Evolutionary conservation across 2,329 filamentous ascomycete species (phyloP), one percentile per base, ranked within the genome.

Genomic region (Macrophomina pseudophaseolina): DNA sequence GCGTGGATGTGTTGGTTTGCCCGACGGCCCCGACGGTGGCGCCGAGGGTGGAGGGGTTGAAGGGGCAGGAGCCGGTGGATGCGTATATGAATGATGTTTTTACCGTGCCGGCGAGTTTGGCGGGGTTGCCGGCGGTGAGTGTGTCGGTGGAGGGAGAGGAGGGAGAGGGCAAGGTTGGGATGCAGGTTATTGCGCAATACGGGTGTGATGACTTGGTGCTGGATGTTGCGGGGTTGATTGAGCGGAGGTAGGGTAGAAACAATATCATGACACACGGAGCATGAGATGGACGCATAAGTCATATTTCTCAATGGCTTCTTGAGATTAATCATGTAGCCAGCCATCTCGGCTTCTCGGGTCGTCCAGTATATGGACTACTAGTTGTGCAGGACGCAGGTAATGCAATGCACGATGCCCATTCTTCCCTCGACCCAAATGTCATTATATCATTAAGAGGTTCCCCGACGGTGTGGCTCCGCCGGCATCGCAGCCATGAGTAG

Each of bases 71-170:
- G 30, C 79, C 85, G 0, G 80, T 97, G n/a, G 88, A 94, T 72
- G 86, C 86, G 1, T 98, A 97, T 75, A 91, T 91, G 83, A 97
- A 95, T 74, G 95, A 99, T 79, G 90, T 98, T 1, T 94, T 98
- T 73, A 98, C 95, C 0, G 94, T 99, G 1, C 95, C 95, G 1
- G 93, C 94, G 2, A 97, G 93, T 79, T 82, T 99, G 70, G 95
- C 94, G 0, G 95, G 95, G 0, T 81, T 99, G 65, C 95, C 95
- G 3, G 92, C 94, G 11, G 86, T 97, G 60, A 97, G 91, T 71
- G 84, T 99, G 11, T 94, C 95, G 0, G 83, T 90, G 69, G 72
- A 76, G n/a, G 76, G 74, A 16, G 52, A 62, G 44, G 64, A 65
- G 35, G 65, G 49, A 32, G 49, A 5, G 23, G 59, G 59, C 1